phyloP scores from a whole-genome alignment of 345 rosid genomes.

The Citrus maxima region DNA sequence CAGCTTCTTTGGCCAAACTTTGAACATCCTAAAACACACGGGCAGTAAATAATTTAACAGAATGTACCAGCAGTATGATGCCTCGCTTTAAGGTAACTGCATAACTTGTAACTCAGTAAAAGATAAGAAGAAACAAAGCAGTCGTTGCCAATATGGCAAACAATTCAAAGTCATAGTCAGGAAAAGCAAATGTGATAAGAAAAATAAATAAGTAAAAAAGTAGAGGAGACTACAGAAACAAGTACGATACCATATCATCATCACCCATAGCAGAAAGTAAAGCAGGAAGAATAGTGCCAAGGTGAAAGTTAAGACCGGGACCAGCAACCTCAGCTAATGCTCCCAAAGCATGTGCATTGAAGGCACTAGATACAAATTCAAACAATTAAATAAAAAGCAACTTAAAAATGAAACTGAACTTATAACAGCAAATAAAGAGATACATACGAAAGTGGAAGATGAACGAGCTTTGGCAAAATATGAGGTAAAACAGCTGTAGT shows the following conservation, averaged over 20 bases:
- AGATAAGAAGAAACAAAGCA: neutral
- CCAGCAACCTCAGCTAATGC: slow-evolving; percentile 99
- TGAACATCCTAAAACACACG: slow-evolving; percentile 64
- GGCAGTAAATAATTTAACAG: slow-evolving; percentile 2
- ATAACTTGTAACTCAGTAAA: neutral
- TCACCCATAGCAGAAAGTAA: slow-evolving; percentile 84
- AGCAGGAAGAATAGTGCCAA: slow-evolving; percentile 88
- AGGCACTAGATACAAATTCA: slow-evolving; percentile 54
- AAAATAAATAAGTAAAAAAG: neutral
- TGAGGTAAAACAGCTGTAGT: slow-evolving; percentile 97
- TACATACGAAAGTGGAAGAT: slow-evolving; percentile 88
- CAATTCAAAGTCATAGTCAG: neutral
- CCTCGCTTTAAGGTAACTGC: neutral
- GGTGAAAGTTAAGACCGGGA: slow-evolving; percentile 81
- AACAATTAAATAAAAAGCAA: slow-evolving; percentile 2
- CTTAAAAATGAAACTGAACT: neutral
- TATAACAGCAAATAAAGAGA: slow-evolving; percentile 22
- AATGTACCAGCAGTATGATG: neutral
- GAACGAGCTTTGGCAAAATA: slow-evolving; percentile 93
- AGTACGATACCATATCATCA: slow-evolving; percentile 53
- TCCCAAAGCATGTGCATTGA: slow-evolving; percentile 97
- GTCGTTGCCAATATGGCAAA: neutral
- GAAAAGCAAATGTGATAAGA: neutral
- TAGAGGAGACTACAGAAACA: neutral
- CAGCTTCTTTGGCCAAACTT: slow-evolving; percentile 80